These are phyloP conservation scores for Podosphaera leucotricha DNA, from an alignment of 2,329 filamentous ascomycete species.

Conservation along the genomic window DNA sequence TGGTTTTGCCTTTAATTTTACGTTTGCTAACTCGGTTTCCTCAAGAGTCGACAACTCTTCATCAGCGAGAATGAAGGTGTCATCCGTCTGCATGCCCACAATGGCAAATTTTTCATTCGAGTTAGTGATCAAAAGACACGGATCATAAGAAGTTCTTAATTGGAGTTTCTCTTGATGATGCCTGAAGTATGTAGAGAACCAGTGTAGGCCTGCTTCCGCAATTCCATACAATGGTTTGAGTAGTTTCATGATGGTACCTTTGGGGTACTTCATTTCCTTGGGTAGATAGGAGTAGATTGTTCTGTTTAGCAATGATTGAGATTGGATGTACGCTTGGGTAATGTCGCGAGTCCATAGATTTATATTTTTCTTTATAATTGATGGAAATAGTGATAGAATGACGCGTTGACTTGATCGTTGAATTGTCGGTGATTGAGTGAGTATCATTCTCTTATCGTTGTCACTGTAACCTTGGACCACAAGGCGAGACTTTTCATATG, in stretches of 20 bases:
- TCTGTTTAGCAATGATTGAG: background rate
- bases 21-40: too few relatives aligned
- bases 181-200: background rate
- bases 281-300: background rate
- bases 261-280: background rate
- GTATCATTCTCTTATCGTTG: background rate
- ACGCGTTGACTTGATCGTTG: background rate
- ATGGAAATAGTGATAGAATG: background rate
- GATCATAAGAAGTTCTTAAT: background rate
- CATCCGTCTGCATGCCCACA: background rate
- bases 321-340: background rate
- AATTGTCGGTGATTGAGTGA: slow-evolving; percentile 1
- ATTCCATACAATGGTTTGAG: background rate
- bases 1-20: too few relatives aligned
- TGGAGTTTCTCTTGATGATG: background rate
- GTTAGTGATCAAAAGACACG: background rate
- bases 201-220: background rate
- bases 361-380: background rate
- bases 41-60: too few relatives aligned
- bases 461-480: background rate
- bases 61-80: too few relatives aligned
- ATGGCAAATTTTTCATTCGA: background rate
- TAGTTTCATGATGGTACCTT: background rate
- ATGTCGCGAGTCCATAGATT: background rate
- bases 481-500: slow-evolving; percentile 1